Percentiles rank a stretch among this genome's conserved stretches.
Conservation (phyloP, 495 filamentous ascomycete species). For the Aspergillus hancockii region DNA sequence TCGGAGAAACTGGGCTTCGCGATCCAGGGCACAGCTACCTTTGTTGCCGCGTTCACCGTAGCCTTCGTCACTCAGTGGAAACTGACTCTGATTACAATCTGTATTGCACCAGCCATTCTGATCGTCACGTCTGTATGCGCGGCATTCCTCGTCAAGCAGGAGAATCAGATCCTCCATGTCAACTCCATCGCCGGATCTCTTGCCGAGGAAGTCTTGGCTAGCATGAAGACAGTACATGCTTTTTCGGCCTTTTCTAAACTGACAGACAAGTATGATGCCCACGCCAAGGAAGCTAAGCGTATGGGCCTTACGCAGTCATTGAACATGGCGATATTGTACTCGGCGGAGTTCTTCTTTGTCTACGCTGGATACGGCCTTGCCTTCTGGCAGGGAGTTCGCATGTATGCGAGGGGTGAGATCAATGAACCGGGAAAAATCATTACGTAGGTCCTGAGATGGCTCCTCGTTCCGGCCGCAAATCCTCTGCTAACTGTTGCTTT, state of each 20-base stretch:
- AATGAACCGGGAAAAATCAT: slow-evolving; percentile 41
- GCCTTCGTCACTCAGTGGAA: slow-evolving; percentile 47
- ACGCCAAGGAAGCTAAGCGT: slow-evolving; percentile 25
- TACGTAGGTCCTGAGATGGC: slow-evolving; percentile 34
- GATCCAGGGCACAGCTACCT: slow-evolving; percentile 42
- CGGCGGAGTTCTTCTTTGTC: slow-evolving; percentile 38
- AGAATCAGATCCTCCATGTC: slow-evolving; percentile 18
- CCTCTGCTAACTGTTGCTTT: neutral
- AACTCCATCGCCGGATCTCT: slow-evolving; percentile 30
- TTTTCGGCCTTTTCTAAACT: slow-evolving; percentile 43
- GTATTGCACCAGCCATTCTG: slow-evolving; percentile 30
- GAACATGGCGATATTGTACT: slow-evolving; percentile 41
- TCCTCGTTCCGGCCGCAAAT: neutral
- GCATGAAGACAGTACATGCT: slow-evolving; percentile 50
- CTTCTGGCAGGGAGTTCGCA: slow-evolving; percentile 49
- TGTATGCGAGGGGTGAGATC: slow-evolving; percentile 30
- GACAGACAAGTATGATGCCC: slow-evolving; percentile 30
- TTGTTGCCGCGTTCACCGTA: slow-evolving; percentile 46
- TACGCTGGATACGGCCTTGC: slow-evolving; percentile 49
- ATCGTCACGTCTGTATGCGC: slow-evolving; percentile 11
- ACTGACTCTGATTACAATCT: slow-evolving; percentile 41
- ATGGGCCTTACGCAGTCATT: slow-evolving; percentile 30
- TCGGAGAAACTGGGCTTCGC: slow-evolving; percentile 44
- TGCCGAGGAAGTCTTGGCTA: slow-evolving; percentile 45
- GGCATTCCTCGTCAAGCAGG: slow-evolving; percentile 17